These are phyloP conservation scores for Sparassis latifolia DNA, from an alignment of 1,284 basidiomycete genomes.

Conservation along the genomic window DNA sequence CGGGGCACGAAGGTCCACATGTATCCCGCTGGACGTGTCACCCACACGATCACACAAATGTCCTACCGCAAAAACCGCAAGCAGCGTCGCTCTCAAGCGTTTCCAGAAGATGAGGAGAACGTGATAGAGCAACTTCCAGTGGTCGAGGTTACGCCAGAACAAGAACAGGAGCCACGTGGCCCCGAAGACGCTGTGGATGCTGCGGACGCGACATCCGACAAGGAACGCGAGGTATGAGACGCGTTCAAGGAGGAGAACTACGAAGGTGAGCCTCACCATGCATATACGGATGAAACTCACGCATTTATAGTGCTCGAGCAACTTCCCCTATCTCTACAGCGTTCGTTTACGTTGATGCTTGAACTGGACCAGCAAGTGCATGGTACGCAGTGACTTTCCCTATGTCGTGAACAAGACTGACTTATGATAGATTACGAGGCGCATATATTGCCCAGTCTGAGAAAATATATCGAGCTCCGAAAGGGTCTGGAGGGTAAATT, in stretches of 20 bases:
- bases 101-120: conserved; percentile 23
- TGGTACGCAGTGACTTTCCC: conserved; percentile 34
- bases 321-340: no score
- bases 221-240: no score
- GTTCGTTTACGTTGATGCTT: conserved; percentile 32
- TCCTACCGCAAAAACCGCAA: conserved; percentile 30
- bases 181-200: no score
- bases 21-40: no score
- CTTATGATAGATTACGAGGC: conserved; percentile 1
- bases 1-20: no score
- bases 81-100: conserved; percentile 40
- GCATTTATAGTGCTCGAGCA: no score
- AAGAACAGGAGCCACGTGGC: no score
- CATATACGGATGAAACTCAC: no score
- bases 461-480: conserved; percentile 2
- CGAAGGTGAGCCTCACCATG: no score
- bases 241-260: no score
- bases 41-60: conserved; percentile 1
- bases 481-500: neutral
- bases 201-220: conserved; percentile 29
- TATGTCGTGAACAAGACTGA: neutral
- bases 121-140: no score
- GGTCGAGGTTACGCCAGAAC: no score
- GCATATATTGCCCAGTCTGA: conserved; percentile 1
- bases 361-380: conserved; percentile 76